These are phyloP conservation scores for Kodamaea fungicola DNA, from an alignment of 1,139 yeast species.

Conservation along the genomic window DNA sequence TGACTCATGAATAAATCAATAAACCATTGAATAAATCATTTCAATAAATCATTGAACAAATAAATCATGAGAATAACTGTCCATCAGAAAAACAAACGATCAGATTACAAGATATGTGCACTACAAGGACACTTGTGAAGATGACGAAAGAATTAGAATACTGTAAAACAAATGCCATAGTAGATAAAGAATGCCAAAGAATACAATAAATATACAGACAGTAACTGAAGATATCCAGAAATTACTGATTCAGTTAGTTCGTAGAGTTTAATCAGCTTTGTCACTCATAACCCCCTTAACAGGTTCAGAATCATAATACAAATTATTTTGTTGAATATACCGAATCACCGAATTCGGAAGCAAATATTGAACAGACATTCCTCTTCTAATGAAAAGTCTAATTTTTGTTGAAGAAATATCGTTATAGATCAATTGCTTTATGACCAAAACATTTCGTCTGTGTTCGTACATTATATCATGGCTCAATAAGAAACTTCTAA, in stretches of 20 bases:
- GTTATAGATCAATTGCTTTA: constrained; percentile 92
- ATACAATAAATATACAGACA: not conserved
- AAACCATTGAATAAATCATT: too few species aligned
- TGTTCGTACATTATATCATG: constrained; percentile 98
- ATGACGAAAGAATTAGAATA: too few species aligned
- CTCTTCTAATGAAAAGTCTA: constrained; percentile 83
- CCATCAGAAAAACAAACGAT: too few species aligned
- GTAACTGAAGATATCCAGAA: too few species aligned
- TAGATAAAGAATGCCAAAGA: too few species aligned
- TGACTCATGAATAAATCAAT: too few species aligned
- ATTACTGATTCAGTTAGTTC: too few species aligned
- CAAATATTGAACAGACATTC: constrained; percentile 94
- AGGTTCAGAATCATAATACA: constrained; percentile 88
- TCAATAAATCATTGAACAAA: too few species aligned
- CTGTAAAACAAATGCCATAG: too few species aligned
- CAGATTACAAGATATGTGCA: too few species aligned
- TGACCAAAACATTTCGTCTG: constrained; percentile 86
- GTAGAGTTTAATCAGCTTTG: constrained; percentile 37
- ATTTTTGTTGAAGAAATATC: constrained; percentile 96
- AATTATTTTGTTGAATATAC: constrained; percentile 86
- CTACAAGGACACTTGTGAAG: too few species aligned
- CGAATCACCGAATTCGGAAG: constrained; percentile 93
- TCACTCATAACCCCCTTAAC: constrained; percentile 83
- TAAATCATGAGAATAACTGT: too few species aligned
- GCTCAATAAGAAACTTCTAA: constrained; percentile 80